These are phyloP conservation scores for Crithidia acanthocephali DNA, from an alignment of 208 protist species.

Conservation along the genomic window DNA sequence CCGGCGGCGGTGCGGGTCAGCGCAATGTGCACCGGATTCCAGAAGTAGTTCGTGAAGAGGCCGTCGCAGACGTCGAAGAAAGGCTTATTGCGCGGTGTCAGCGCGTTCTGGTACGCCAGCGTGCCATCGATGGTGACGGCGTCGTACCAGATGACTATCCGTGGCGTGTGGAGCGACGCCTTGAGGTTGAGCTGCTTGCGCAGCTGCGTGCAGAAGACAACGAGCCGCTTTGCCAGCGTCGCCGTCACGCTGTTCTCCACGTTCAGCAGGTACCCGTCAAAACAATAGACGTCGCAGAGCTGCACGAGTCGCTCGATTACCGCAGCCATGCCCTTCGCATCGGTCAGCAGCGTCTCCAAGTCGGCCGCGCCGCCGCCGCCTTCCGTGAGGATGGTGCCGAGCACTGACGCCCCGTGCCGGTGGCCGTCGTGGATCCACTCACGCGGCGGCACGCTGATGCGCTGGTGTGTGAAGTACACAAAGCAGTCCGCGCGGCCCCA, in stretches of 20 bases:
- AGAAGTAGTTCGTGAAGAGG: slow-evolving; percentile 93
- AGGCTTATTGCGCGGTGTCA: slow-evolving; percentile 73
- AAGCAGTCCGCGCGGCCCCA: slow-evolving; percentile 83
- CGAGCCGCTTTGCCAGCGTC: slow-evolving; percentile 48
- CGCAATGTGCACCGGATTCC: slow-evolving; percentile 58
- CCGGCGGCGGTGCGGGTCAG: slow-evolving; percentile 39
- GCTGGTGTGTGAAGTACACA: slow-evolving; percentile 91
- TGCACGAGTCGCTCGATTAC: slow-evolving; percentile 60
- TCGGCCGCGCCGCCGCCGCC: slow-evolving; percentile 45
- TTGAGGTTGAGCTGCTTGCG: slow-evolving; percentile 35
- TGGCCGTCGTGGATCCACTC: slow-evolving; percentile 84
- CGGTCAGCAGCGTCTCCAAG: slow-evolving; percentile 37
- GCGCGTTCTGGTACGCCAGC: slow-evolving; percentile 79
- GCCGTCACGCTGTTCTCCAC: slow-evolving; percentile 67
- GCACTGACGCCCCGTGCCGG: slow-evolving; percentile 73
- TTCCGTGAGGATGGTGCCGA: slow-evolving; percentile 91
- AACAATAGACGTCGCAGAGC: slow-evolving; percentile 72
- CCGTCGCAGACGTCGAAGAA: slow-evolving; percentile 88
- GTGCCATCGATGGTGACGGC: slow-evolving; percentile 65
- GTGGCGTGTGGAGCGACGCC: slow-evolving; percentile 2
- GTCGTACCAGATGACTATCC: slow-evolving; percentile 93
- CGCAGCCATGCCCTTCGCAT: slow-evolving; percentile 42
- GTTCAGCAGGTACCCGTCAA: slow-evolving; percentile 95
- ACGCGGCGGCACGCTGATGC: slow-evolving; percentile 80
- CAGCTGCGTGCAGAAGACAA: slow-evolving; percentile 64